Base-by-base conservation (phyloP, 495 filamentous ascomycete species). In the Hypomontagnella submonticulosa region DNA sequence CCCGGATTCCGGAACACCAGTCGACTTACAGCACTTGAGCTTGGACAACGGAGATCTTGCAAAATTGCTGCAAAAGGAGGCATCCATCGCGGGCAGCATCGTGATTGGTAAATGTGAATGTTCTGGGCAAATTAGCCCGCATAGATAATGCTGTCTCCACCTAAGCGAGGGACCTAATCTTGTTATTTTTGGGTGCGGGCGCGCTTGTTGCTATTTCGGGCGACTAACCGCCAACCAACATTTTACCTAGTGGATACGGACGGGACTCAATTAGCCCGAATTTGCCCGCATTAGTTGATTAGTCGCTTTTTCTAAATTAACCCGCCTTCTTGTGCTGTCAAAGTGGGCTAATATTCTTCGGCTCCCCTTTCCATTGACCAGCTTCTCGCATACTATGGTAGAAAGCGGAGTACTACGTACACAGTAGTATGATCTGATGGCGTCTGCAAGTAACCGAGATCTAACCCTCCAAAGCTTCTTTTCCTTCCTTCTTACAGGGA, bases 151-250 rank as follows among this genome's bases (percentile, higher is more conserved):
- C 23, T 27, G 20, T 44, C 13, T 41, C 54, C 55, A 51, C 47
- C 16, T 40, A 57, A 61, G 50, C 49, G 56, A 66, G 57, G 37
- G 40, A 50, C 6, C 16, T 63, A 68, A 58, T 55, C 23, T 55
- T 47, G 56, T 66, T 55, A 53, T 65, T 63, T 64, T 69, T 56
- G 54, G 49, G 16, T 34, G 46, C 10, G 27, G 41, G 38, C 61
- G 67, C 67, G 67, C 67, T 66, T 70, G 67, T 54, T 70, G 57
- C 67, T 70, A 70, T 69, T 69, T 69, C 30, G 19, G 46, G 61
- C 34, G 27, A 43, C 27, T 65, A 69, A 61, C 50, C 66, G 61
- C 66, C 55, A 49, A 27, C 38, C 15, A 32, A 34, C 33, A 20
- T 27, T 27, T 27, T 6, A 27, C 2, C 2, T 27, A 6, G 2